Conservation (phyloP, 768 basidiomycete species). For the Hygrocybe punicea region DNA sequence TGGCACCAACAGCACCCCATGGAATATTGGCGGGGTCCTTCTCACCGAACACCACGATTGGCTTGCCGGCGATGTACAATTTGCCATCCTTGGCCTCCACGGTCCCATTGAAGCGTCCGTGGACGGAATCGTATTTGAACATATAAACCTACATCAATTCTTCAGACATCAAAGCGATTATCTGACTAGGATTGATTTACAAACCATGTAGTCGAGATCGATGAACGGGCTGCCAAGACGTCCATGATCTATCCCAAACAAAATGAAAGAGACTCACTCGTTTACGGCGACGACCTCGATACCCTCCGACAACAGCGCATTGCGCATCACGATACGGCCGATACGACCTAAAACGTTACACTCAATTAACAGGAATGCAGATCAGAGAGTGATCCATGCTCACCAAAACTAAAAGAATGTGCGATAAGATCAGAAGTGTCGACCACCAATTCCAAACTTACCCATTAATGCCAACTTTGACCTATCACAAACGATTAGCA, state of each 20-base stretch:
- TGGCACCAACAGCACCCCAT: conserved; percentile 78
- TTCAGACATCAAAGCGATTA: not conserved
- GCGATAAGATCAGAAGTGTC: not conserved
- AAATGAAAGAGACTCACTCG: conserved; percentile 56
- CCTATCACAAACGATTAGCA: conserved; percentile 29
- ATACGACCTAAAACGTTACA: conserved; percentile 78
- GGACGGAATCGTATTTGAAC: conserved; percentile 97
- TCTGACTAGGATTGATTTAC: conserved; percentile 17
- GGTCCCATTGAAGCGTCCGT: conserved; percentile 86
- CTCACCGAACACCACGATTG: conserved; percentile 77
- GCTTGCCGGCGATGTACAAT: conserved; percentile 77
- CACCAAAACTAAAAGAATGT: conserved; percentile 63
- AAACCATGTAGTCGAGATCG: conserved; percentile 91
- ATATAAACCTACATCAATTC: conserved; percentile 74
- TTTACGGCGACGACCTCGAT: conserved; percentile 92
- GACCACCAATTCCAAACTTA: conserved; percentile 37
- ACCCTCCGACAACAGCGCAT: conserved; percentile 68
- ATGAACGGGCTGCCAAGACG: conserved; percentile 80
- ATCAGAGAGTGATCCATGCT: conserved; percentile 23
- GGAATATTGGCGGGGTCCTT: conserved; percentile 81
- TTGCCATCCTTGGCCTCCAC: conserved; percentile 84
- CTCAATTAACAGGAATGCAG: not conserved
- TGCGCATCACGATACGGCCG: conserved; percentile 96
- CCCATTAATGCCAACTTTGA: conserved; percentile 98
- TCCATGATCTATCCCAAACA: not conserved